phyloP scores from a whole-genome alignment of 495 filamentous ascomycete species.

The Aspergillus baeticus region DNA sequence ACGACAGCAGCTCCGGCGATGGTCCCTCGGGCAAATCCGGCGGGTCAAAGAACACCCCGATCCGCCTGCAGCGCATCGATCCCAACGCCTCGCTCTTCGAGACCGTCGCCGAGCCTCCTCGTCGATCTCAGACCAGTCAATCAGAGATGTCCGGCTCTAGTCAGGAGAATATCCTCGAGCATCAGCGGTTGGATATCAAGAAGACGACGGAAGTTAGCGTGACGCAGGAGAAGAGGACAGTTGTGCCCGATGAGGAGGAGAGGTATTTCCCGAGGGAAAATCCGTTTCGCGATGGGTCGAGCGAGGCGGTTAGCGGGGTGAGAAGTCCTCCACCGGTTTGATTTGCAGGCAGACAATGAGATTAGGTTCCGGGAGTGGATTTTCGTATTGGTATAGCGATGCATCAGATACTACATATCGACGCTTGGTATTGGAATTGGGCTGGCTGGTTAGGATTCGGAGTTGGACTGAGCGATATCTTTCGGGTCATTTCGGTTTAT shows the following conservation, averaged over 20 bases:
- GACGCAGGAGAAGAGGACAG: neutral
- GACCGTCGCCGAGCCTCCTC: slow-evolving; percentile 5
- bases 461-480: too few species aligned
- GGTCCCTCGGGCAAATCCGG: neutral
- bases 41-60: neutral
- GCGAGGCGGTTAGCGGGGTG: too few species aligned
- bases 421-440: too few species aligned
- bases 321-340: too few species aligned
- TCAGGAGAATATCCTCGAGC: slow-evolving; percentile 9
- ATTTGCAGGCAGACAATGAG: too few species aligned
- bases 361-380: too few species aligned
- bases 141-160: neutral
- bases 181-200: neutral
- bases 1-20: neutral
- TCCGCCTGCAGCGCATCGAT: slow-evolving; percentile 1
- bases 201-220: slow-evolving; percentile 11
- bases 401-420: too few species aligned
- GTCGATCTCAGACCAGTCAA: too few species aligned
- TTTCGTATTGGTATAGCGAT: too few species aligned
- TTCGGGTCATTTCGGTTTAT: too few species aligned
- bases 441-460: too few species aligned
- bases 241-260: neutral
- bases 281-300: slow-evolving; percentile 5
- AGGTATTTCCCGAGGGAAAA: slow-evolving; percentile 9
- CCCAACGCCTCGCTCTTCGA: slow-evolving; percentile 13